A percentile compares a stretch with the other conserved stretches of the same genome.
phyloP scores from a whole-genome alignment of 179 eudicot species.

The Silene noctiflora region DNA sequence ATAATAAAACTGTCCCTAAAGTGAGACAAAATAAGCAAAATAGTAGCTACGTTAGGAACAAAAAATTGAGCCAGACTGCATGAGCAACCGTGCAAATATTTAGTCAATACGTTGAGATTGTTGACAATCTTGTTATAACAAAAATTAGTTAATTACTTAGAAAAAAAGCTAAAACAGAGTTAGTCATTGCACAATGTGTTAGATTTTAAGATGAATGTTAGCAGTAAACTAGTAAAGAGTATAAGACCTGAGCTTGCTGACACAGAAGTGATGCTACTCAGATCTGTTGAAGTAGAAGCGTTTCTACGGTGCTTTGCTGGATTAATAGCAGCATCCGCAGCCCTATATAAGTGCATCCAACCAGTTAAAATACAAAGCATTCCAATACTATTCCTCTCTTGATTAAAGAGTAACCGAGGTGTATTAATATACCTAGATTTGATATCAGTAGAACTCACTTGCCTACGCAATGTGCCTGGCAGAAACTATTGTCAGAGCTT shows the following conservation, averaged over 20 bases:
- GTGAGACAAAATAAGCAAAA: background rate
- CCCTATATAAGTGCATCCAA: conserved; percentile 29
- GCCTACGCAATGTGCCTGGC: conserved; percentile 61
- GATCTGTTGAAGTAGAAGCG: conserved; percentile 63
- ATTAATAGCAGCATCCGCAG: conserved; percentile 41
- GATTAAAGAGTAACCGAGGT: conserved; percentile 9
- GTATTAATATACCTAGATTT: conserved; percentile 52
- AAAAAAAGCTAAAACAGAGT: background rate
- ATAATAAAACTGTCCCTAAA: no score
- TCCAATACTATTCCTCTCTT: background rate
- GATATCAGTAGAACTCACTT: conserved; percentile 46
- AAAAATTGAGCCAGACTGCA: no score
- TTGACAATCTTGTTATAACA: no score
- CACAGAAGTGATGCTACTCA: conserved; percentile 47
- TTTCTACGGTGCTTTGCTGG: conserved; percentile 61
- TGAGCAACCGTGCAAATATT: no score
- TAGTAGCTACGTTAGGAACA: background rate
- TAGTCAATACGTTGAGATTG: no score
- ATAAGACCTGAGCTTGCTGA: conserved; percentile 53
- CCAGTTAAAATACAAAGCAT: conserved; percentile 11
- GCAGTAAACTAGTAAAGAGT: background rate
- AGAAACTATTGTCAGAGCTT: conserved; percentile 12
- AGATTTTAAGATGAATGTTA: conserved; percentile 9
- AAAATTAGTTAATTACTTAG: no score
- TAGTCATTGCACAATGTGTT: background rate